Evolutionary conservation across 2,329 filamentous ascomycete genomes (phyloP), one percentile per base, ranked within the genome.

Genomic region (Dryadomyces quercus-mongolicae): DNA sequence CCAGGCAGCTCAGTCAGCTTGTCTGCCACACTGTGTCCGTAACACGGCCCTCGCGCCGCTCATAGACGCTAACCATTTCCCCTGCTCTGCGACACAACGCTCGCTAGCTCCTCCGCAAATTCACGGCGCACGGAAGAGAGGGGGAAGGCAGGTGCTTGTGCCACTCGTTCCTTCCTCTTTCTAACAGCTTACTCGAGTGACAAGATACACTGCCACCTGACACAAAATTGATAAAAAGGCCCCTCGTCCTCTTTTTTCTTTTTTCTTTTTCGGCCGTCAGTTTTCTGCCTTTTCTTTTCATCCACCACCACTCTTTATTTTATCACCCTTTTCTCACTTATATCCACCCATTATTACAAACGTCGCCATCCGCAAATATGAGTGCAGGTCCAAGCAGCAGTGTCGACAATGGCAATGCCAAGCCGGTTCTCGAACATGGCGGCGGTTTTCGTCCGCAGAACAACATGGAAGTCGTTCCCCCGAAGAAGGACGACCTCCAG

Each of bases 401-500:
- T 15, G 18, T 42, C n/a, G 36, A 50, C 49, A 42, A 50, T 21
- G n/a, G 1, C 21, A 22, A 15, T 13, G 6, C 8, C 44, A 48
- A 47, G 43, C 34, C 49, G 5, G 25, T 16, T 25, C 25, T 10
- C 25, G n/a, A 49, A 3, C 31, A 47, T 18, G 12, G 13, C 34
- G 40, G 50, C 40, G 76, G 75, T 58, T 77, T 81, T 66, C 71
- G 73, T 40, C 63, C 73, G 13, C 69, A 76, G 67, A 70, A 70
- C 51, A 70, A 81, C 62, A 85, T 89, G 70, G 70, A 74, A 9
- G 89, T 96, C 45, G 80, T 88, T 65, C 91, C 88, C 18, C 88
- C 91, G 16, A 80, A 81, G 56, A 77, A 84, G 63, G 87, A 90
- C 61, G 92, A 96, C 64, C 76, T 97, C 15, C 90, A 95, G 72